These are phyloP conservation scores for Ascochyta koolunga DNA, from an alignment of 2,329 filamentous ascomycete genomes.

Conservation along the genomic window DNA sequence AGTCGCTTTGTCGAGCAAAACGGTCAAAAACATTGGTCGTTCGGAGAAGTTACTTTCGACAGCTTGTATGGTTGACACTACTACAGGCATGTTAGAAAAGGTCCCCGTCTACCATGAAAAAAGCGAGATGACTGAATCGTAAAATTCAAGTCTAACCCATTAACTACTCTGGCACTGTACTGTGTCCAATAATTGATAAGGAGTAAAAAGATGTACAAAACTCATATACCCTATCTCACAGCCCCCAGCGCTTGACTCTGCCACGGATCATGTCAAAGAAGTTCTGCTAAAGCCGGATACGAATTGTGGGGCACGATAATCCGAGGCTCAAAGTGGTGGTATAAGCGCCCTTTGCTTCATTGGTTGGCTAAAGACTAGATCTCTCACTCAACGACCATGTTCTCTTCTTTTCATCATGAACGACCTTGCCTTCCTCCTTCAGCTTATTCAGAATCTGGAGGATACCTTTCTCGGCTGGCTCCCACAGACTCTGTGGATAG, in stretches of 20 bases:
- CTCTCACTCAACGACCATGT: conserved; percentile 46
- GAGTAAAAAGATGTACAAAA: too few relatives aligned
- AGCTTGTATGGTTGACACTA: neutral
- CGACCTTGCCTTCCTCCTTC: conserved; percentile 71
- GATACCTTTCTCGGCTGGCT: conserved; percentile 77
- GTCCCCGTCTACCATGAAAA: neutral
- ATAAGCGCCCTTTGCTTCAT: neutral
- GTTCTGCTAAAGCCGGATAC: too few relatives aligned
- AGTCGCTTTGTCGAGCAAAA: too few relatives aligned
- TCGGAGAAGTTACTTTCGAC: too few relatives aligned
- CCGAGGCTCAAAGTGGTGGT: neutral
- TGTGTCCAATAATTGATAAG: conserved; percentile 24
- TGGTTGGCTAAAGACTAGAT: conserved; percentile 36
- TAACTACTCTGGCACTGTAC: conserved; percentile 51
- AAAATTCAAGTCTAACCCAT: conserved; percentile 51
- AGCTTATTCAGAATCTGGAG: conserved; percentile 82
- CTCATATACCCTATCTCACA: neutral
- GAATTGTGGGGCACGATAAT: neutral
- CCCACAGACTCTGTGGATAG: conserved; percentile 75
- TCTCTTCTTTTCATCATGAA: conserved; percentile 38
- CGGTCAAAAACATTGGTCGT: too few relatives aligned
- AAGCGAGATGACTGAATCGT: conserved; percentile 41
- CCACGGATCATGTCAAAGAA: neutral
- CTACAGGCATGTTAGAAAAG: too few relatives aligned
- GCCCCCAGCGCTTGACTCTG: too few relatives aligned